These are phyloP conservation scores for Metschnikowia lunata DNA, from an alignment of 805 yeast genomes.

Conservation along the genomic window DNA sequence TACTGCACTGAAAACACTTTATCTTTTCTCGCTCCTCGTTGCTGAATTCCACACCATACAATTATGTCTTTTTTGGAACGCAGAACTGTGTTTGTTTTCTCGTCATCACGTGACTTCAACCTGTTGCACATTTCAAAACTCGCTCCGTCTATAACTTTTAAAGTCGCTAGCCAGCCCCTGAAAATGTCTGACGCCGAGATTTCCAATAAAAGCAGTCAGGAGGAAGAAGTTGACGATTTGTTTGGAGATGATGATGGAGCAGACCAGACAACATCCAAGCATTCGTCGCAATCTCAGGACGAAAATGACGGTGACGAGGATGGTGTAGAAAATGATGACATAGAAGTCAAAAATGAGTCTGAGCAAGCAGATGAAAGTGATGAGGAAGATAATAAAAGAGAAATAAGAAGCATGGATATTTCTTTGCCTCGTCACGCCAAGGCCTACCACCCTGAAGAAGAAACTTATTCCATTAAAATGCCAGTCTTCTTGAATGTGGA, in stretches of 20 bases:
- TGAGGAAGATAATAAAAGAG: conserved; percentile 31
- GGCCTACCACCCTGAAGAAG: conserved; percentile 30
- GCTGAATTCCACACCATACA: too few species aligned
- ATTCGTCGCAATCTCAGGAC: conserved; percentile 15
- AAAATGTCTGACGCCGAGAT: conserved; percentile 26
- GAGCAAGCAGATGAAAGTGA: conserved; percentile 27
- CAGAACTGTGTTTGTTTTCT: too few species aligned
- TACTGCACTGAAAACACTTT: too few species aligned
- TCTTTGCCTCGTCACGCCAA: conserved; percentile 49
- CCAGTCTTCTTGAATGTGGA: conserved; percentile 83
- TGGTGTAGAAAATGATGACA: conserved; percentile 20
- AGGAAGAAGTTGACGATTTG: conserved; percentile 31
- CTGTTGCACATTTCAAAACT: too few species aligned
- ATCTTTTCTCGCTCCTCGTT: too few species aligned
- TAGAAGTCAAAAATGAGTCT: conserved; percentile 13
- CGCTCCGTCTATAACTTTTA: too few species aligned
- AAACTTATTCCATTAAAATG: conserved; percentile 51
- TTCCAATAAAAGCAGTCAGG: conserved; percentile 14
- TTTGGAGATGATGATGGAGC: conserved; percentile 31
- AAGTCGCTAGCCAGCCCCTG: neutral
- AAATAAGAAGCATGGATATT: conserved; percentile 33
- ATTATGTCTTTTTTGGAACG: too few species aligned
- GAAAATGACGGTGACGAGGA: conserved; percentile 18
- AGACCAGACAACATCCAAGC: conserved; percentile 9
- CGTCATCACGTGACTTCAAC: too few species aligned